Evolutionary conservation across 1,139 yeast species (phyloP).

Genomic region (Eremothecium sinecaudum): DNA sequence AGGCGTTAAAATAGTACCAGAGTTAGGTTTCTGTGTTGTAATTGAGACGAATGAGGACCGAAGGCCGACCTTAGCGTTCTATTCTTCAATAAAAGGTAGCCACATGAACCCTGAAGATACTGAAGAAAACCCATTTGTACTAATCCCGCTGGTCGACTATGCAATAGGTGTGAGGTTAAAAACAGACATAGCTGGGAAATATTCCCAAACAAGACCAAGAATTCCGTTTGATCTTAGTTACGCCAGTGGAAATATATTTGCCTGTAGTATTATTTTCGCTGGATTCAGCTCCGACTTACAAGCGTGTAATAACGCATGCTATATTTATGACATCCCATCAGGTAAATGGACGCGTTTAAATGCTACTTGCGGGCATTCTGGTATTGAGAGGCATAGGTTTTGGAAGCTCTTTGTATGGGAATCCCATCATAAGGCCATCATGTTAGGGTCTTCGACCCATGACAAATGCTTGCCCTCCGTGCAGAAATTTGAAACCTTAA

Average conservation of each 20-base stretch:
- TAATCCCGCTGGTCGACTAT: constrained; percentile 28
- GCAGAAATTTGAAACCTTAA: constrained; percentile 47
- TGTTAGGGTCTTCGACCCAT: constrained; percentile 42
- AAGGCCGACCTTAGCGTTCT: constrained; percentile 25
- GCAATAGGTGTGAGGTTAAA: constrained; percentile 29
- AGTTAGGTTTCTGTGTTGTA: constrained; percentile 20
- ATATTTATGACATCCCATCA: constrained; percentile 50
- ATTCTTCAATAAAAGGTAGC: constrained; percentile 8
- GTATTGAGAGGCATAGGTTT: constrained; percentile 47
- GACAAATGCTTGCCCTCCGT: constrained; percentile 44
- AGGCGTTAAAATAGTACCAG: constrained; percentile 14
- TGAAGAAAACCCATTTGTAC: constrained; percentile 22
- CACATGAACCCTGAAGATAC: constrained; percentile 5
- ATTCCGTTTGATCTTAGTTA: constrained; percentile 35
- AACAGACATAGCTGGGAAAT: constrained; percentile 10
- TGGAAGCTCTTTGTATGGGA: constrained; percentile 68
- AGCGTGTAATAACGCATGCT: constrained; percentile 43
- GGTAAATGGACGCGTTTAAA: constrained; percentile 59
- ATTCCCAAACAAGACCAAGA: constrained; percentile 22
- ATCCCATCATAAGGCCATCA: constrained; percentile 59
- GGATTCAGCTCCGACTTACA: constrained; percentile 41
- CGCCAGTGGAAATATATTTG: constrained; percentile 56
- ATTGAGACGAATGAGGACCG: constrained; percentile 24
- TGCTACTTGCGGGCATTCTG: constrained; percentile 44
- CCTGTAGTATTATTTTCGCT: constrained; percentile 50